phyloP scores from a whole-genome alignment of 306 rosid genomes.

The Prunus dulcis region DNA sequence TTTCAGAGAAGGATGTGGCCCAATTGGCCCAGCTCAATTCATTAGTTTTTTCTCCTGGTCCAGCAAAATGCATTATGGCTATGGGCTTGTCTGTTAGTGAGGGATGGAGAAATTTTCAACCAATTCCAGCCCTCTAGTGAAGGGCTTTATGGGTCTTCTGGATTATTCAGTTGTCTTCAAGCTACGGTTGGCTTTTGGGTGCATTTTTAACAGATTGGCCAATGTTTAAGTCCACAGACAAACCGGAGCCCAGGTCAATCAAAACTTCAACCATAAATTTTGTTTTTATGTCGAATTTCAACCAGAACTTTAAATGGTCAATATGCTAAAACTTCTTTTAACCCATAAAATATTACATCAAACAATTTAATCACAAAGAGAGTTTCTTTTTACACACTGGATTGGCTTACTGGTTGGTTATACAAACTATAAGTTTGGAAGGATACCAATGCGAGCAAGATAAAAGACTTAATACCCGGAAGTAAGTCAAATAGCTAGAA shows the following conservation, averaged over 20 bases:
- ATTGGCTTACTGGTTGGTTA: no score
- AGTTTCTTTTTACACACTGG: no score
- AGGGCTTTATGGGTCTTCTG: background rate
- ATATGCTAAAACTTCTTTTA: no score
- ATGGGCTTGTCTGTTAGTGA: background rate
- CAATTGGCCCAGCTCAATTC: background rate
- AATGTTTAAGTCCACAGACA: background rate
- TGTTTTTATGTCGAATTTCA: background rate
- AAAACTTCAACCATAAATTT: no score
- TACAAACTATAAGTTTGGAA: no score
- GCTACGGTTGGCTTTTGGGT: background rate
- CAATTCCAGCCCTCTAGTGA: background rate
- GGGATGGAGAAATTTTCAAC: background rate
- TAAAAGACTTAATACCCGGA: no score
- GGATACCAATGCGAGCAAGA: no score
- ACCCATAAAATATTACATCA: no score
- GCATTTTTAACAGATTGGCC: background rate
- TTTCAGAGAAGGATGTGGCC: background rate
- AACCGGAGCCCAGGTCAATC: background rate
- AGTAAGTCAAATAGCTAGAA: background rate
- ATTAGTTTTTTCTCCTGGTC: background rate
- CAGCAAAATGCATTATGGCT: background rate
- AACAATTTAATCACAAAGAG: no score
- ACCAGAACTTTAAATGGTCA: no score
- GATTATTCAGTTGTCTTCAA: background rate